Conservation (phyloP, 495 filamentous ascomycete species). For the Tuber aestivum region DNA sequence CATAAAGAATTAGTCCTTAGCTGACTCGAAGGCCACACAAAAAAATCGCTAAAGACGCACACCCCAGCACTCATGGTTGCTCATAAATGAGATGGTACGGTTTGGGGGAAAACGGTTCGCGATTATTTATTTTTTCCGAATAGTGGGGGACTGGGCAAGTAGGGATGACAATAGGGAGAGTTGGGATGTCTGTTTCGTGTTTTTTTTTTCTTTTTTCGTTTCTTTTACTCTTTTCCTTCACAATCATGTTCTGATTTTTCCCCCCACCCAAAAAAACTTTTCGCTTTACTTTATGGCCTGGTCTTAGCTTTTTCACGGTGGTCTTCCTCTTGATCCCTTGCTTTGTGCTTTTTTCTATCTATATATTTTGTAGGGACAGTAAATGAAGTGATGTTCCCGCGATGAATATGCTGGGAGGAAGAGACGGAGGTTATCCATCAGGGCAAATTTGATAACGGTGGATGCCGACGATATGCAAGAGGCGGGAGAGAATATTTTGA, state of each 20-base stretch:
- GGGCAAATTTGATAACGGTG: not conserved
- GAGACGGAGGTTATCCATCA: not conserved
- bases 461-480: not conserved
- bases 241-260: not conserved
- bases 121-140: not conserved
- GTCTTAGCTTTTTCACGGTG: not conserved
- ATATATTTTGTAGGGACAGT: conserved; percentile 2
- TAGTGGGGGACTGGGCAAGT: not conserved
- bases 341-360: not conserved
- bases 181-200: not conserved
- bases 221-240: not conserved
- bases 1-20: conserved; percentile 6
- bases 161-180: not conserved
- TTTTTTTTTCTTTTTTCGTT: not conserved
- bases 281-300: not conserved
- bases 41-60: conserved; percentile 1
- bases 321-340: not conserved
- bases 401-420: not conserved
- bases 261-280: not conserved
- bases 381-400: not conserved
- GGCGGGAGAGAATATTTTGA: not conserved
- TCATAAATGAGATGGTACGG: not conserved
- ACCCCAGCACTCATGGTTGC: not conserved
- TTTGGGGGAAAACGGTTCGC: not conserved
- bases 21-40: conserved; percentile 5